Conservation (phyloP, 1,139 yeast species). For the Geotrichum reessii region DNA sequence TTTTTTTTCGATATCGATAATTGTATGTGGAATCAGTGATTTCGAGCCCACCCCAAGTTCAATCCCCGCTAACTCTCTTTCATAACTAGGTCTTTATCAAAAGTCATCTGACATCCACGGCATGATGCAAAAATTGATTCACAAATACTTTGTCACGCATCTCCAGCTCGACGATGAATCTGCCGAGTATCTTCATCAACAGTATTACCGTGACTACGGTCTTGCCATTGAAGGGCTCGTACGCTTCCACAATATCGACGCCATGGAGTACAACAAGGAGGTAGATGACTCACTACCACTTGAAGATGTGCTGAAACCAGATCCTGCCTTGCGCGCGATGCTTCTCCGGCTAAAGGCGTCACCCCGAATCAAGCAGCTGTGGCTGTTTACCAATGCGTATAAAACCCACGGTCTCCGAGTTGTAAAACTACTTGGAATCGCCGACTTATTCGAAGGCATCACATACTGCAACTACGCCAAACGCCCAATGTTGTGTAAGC, state of each 20-base stretch:
- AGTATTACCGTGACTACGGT: constrained; percentile 82
- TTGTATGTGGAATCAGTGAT: constrained; percentile 38
- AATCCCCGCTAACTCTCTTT: constrained; percentile 3
- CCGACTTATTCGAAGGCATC: constrained; percentile 87
- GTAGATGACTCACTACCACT: constrained; percentile 93
- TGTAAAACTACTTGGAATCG: constrained; percentile 71
- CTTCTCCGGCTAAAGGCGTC: constrained; percentile 36
- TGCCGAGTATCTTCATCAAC: constrained; percentile 66
- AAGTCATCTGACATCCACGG: constrained; percentile 73
- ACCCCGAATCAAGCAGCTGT: constrained; percentile 49
- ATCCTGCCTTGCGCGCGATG: constrained; percentile 35
- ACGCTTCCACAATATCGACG: constrained; percentile 74
- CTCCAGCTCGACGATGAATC: constrained; percentile 62
- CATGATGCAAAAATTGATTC: constrained; percentile 81
- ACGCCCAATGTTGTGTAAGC: constrained; percentile 75
- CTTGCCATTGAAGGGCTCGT: constrained; percentile 90
- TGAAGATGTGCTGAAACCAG: constrained; percentile 62
- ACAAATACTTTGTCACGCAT: constrained; percentile 64
- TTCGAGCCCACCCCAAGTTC: background rate
- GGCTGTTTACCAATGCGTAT: constrained; percentile 95
- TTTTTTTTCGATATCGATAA: constrained; percentile 92
- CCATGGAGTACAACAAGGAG: constrained; percentile 75
- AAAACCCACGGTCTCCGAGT: constrained; percentile 77
- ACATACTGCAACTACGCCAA: constrained; percentile 80
- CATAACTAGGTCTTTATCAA: constrained; percentile 48